Evolutionary conservation across 2,329 filamentous ascomycete species (phyloP), one percentile per base, ranked within the genome.

Genomic region (Cryphonectria japonica): DNA sequence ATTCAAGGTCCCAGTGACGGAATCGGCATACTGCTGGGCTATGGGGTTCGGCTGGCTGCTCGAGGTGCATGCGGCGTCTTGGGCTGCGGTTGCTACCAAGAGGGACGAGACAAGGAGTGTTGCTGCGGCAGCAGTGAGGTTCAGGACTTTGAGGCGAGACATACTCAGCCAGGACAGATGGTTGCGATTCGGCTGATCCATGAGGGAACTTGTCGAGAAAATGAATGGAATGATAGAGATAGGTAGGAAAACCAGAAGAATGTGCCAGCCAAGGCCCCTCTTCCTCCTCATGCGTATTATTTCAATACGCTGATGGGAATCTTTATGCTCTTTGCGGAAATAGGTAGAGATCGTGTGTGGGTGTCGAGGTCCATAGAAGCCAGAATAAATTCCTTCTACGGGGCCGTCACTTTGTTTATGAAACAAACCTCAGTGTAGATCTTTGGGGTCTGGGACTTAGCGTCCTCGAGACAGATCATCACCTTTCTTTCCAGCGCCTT

Each of bases 1-100:
- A 76, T 89, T 89, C 34, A 88, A 77, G 0, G 85, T 85, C 3
- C 86, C 87, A 0, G 85, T 88, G 16, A 84, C 81, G 39, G 83
- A 80, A 41, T 80, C 78, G 1, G 85, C 85, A 71, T 85, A 87
- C 29, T 80, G 70, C 6, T 80, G 77, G 2, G 82, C 82, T 72
- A 88, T 83, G 6, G 85, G 83, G 71, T 89, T 88, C n/a, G 83
- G 81, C 14, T 75, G 76, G 72, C 79, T 78, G 37, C 77, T 73
- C 1, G 76, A 74, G 16, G 69, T 77, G 77, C 77, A 80, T n/a
- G 41, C 67, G 65, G 41, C 67, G 65, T 68, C 70, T 37, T 69
- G 70, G 26, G 72, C 67, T 13, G 43, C 13, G 22, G 62, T 68
- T 14, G 52, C 66, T 16, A 72, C 22, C 16, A 73, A 41, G 46